Base-by-base conservation (phyloP, 2,329 filamentous ascomycete genomes). In the Alternaria viburni region DNA sequence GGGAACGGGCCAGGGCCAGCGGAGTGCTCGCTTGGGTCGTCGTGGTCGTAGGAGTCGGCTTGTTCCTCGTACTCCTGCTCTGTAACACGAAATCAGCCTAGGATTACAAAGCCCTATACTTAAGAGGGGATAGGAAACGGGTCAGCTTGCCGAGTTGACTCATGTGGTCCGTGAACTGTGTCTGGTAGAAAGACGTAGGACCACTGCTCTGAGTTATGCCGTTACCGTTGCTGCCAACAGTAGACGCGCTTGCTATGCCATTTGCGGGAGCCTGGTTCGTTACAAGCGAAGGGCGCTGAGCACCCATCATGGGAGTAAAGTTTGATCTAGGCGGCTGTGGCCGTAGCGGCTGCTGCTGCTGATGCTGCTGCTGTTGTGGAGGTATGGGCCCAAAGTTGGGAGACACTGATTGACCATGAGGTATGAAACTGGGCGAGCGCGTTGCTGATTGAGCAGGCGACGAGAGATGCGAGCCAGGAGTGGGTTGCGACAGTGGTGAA, bases 1-100 rank as follows among this genome's bases (percentile, higher is more conserved):
- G 88, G 83, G 72, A 92, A 95, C 9, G 90, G 87, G 13, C 88
- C 88, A 47, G 89, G 87, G 45, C 89, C 89, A 59, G 90, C 87
- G 11, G 89, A 88, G 65, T 93, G 90, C 69, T 89, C 85, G 78
- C 76, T 80, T 45, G 84, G 87, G 72, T 92, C 90, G 70, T 89
- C 84, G 65, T 96, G 92, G 75, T 97, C 94, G 80, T 96, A 89
- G 86, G 97, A 92, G 74, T 95, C 93, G 79, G 88, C 88, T 82
- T 93, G 92, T 59, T 93, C 91, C 80, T 97, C 94, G 83, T 97
- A 98, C 85, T 98, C 95, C 86, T 97, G 93, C 84, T 98, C 95
- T 97, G 84, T 85, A 86, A 76, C 82, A 89, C 81, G 82, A 79
- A 85, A 87, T 91, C 84, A 90, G 86, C 83, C 86, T 89, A 88